Evolutionary conservation across 2,329 filamentous ascomycete species (phyloP).

Genomic region (Colletotrichum falcatum): DNA sequence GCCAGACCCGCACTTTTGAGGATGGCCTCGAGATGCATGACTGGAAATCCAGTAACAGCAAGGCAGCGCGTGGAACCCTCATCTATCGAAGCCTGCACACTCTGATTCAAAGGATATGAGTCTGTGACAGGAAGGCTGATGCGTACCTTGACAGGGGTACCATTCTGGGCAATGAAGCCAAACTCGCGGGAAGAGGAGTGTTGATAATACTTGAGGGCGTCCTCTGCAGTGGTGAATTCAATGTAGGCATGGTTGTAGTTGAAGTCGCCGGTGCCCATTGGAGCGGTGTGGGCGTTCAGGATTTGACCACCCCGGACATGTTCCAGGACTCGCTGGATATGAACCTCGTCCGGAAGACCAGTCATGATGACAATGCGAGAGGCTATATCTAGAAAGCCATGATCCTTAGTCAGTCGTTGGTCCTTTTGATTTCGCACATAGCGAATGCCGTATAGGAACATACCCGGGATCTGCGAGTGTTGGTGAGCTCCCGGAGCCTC

Average conservation of each 20-base stretch:
- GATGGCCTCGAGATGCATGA: constrained; percentile 9
- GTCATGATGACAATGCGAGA: constrained; percentile 37
- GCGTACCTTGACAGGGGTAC: not conserved
- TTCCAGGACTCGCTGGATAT: constrained; percentile 31
- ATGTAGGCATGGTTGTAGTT: constrained; percentile 20
- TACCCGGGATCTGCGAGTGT: constrained; percentile 18
- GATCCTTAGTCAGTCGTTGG: constrained; percentile 16
- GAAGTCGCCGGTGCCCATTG: constrained; percentile 4
- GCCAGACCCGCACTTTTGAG: constrained; percentile 17
- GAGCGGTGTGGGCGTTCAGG: constrained; percentile 25
- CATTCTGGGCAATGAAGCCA: constrained; percentile 16
- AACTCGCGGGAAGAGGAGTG: constrained; percentile 25
- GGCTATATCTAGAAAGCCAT: constrained; percentile 17
- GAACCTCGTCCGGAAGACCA: constrained; percentile 24
- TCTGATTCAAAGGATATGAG: constrained; percentile 27
- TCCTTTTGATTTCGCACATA: constrained; percentile 14
- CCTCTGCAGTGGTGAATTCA: constrained; percentile 17
- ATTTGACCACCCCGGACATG: constrained; percentile 36
- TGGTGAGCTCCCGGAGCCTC: not conserved
- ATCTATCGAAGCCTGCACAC: not conserved
- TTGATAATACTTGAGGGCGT: constrained; percentile 3
- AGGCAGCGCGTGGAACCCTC: constrained; percentile 30
- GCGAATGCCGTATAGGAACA: constrained; percentile 35
- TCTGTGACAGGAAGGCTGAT: constrained; percentile 18
- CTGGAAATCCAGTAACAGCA: constrained; percentile 27